Conservation (phyloP, 2,329 filamentous ascomycete species). For the Elsinoe ampelina region DNA sequence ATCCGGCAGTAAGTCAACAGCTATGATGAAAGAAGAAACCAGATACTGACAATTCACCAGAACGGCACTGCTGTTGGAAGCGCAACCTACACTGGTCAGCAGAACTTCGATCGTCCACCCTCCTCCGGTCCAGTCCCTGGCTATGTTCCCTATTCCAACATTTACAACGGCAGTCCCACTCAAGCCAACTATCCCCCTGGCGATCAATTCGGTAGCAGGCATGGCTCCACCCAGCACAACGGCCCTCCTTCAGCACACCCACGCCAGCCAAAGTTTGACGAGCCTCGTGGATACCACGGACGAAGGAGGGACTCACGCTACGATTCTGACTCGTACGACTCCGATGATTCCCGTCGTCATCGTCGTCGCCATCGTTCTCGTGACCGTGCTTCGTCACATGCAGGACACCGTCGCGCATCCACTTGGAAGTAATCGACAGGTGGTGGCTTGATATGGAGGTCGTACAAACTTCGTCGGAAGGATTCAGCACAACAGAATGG, state of each 20-base stretch:
- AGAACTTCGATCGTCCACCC: not conserved
- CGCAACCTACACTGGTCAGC: not conserved
- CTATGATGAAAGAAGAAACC: not conserved
- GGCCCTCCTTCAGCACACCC: not conserved
- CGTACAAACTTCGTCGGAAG: too few relatives aligned
- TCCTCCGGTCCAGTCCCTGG: constrained; percentile 16
- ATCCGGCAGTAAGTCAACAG: not conserved
- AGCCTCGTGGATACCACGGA: not conserved
- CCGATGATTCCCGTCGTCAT: not conserved
- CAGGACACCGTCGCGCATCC: not conserved
- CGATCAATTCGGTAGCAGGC: not conserved
- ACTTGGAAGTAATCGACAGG: not conserved
- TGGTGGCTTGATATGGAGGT: too few relatives aligned
- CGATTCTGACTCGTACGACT: constrained; percentile 9
- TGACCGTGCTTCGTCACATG: not conserved
- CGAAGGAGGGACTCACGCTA: constrained; percentile 1
- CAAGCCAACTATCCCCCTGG: not conserved
- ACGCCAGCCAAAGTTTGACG: not conserved
- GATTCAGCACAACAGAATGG: not conserved
- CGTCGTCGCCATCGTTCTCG: constrained; percentile 2
- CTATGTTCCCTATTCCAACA: constrained; percentile 29
- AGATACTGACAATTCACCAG: not conserved
- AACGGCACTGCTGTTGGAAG: not conserved
- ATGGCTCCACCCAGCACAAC: not conserved
- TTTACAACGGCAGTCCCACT: constrained; percentile 20